These are phyloP conservation scores for Dorcoceras hygrometricum DNA, from an alignment of 257 asterid genomes.

Conservation along the genomic window DNA sequence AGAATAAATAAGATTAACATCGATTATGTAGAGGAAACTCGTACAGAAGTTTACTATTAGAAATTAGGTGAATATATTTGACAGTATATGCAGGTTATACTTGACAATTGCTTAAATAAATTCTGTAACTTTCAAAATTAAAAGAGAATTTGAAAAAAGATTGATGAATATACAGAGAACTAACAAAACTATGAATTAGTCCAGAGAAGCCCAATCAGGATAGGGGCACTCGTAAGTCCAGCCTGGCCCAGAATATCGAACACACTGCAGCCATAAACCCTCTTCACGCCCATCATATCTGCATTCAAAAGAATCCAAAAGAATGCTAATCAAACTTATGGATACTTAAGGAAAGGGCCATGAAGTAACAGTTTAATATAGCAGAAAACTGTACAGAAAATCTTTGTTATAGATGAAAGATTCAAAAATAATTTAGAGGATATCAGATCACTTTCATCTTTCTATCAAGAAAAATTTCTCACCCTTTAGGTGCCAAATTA, in stretches of 20 bases:
- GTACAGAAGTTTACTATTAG: neutral
- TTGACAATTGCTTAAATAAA: neutral
- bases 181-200: constrained; percentile 21
- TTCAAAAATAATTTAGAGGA: neutral
- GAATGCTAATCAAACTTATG: neutral
- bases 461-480: constrained; percentile 26
- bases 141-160: neutral
- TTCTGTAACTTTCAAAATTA: neutral
- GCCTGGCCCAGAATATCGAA: constrained; percentile 73
- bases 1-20: neutral
- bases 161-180: neutral
- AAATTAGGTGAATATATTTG: no score
- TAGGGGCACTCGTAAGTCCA: constrained; percentile 83
- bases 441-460: neutral
- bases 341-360: neutral
- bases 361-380: constrained; percentile 1
- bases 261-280: constrained; percentile 90
- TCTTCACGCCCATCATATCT: constrained; percentile 77
- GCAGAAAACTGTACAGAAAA: neutral
- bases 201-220: constrained; percentile 71
- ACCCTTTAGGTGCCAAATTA: constrained; percentile 87
- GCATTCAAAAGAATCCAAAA: constrained; percentile 27
- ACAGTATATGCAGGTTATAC: neutral
- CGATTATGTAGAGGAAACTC: neutral
- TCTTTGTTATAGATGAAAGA: constrained; percentile 10